These are phyloP conservation scores for Salmacisia buchloeana DNA, from an alignment of 1,284 basidiomycete genomes.

Conservation along the genomic window DNA sequence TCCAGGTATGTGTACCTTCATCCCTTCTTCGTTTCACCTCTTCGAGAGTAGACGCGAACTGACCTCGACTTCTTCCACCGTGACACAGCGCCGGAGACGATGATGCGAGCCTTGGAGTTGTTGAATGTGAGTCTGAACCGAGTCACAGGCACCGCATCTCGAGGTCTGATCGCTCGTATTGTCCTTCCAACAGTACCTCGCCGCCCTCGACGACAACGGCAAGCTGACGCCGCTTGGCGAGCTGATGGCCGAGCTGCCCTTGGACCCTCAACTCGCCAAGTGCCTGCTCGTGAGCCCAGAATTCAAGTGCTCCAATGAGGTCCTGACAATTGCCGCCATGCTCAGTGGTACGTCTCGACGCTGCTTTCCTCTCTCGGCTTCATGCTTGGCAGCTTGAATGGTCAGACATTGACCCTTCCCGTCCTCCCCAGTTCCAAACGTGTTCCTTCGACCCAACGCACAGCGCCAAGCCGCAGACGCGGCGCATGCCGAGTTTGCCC, in stretches of 20 bases:
- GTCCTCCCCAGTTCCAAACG: constrained; percentile 68
- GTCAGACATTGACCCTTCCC: not conserved
- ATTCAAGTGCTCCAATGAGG: constrained; percentile 93
- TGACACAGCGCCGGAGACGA: constrained; percentile 90
- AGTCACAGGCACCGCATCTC: not conserved
- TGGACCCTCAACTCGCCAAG: constrained; percentile 92
- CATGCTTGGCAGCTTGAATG: not conserved
- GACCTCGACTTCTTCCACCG: constrained; percentile 53
- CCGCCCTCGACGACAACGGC: constrained; percentile 90
- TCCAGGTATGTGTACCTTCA: constrained; percentile 12
- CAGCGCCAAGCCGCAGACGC: constrained; percentile 85
- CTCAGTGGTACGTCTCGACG: constrained; percentile 63
- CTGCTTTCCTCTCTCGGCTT: not conserved
- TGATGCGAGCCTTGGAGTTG: constrained; percentile 94
- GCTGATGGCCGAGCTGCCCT: constrained; percentile 97
- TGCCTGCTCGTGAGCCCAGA: constrained; percentile 98
- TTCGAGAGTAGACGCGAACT: not conserved
- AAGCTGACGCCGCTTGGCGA: constrained; percentile 77
- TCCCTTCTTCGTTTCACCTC: not conserved
- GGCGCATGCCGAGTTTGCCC: constrained; percentile 79
- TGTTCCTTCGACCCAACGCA: constrained; percentile 74
- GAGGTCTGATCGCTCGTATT: not conserved
- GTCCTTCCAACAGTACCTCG: constrained; percentile 59
- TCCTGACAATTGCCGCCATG: constrained; percentile 92
- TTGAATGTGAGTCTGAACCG: constrained; percentile 65